Evolutionary conservation across 108 stramenopile genomes (phyloP), one percentile per base, ranked within the genome.

Genomic region (Cylindrotheca closterium): DNA sequence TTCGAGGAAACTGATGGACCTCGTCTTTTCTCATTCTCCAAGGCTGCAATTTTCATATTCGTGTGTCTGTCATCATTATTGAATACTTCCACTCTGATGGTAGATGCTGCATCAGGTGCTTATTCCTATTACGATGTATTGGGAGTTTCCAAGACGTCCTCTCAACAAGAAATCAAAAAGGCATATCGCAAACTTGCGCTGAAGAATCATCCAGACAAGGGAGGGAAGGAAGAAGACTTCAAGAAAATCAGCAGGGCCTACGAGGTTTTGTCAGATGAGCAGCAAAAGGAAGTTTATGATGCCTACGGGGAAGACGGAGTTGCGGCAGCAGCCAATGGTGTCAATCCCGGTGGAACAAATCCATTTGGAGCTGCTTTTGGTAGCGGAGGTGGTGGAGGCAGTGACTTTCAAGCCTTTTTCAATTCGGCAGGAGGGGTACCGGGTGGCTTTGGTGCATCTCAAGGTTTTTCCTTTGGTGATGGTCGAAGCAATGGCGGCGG

Each of bases 221-320:
- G 71, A 79, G 73, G 83, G 0, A 30, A 67, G 27, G 66, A 91
- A 73, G 77, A 82, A 47, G 84, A 79, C 48, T 99, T 99, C 68
- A 94, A 96, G 66, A 85, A 98, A 66, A 79, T 98, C n/a, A 76
- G 73, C 26, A 84, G 93, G 73, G 98, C 98, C 1, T 97, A 98
- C 62, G 96, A 98, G 48, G 86, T 88, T 22, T 73, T 99, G 22
- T 78, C 81, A 26, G 97, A 99, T 78, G 86, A 92, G 54, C 84
- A 90, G 32, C 94, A 98, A 70, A 73, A 94, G 30, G 74, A 81
- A 21, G 51, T 93, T 34, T 99, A 98, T 75, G 97, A 99, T 79
- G 49, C 74, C 42, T 97, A 92, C 72, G 98, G 98, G 17, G 89
- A 96, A 50, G 86, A 83, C 29, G 93, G 84, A 1, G 22, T 68